Percentiles rank a stretch among this genome's conserved stretches.
These are phyloP conservation scores for Monilinia vaccinii-corymbosi DNA, from an alignment of 2,329 filamentous ascomycete species.

Conservation along the genomic window DNA sequence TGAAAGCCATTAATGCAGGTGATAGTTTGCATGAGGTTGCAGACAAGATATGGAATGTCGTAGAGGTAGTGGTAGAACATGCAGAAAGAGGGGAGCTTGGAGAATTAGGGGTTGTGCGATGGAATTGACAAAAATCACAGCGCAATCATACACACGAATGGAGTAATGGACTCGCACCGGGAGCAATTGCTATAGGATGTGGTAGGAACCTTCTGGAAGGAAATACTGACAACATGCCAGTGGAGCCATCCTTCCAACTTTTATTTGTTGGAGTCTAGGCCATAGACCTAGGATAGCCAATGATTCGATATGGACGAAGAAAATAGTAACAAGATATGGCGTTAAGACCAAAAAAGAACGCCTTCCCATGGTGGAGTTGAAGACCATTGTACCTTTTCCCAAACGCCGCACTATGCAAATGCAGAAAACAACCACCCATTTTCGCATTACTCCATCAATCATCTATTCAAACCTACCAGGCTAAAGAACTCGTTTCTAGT, in stretches of 20 bases:
- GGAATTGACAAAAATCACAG: background rate
- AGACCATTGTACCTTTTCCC: constrained; percentile 22
- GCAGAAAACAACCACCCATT: constrained; percentile 3
- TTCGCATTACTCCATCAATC: constrained; percentile 30
- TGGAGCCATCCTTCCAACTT: background rate
- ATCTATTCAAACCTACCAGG: constrained; percentile 56
- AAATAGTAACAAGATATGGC: constrained; percentile 17
- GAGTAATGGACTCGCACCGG: background rate
- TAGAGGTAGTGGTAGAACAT: constrained; percentile 37
- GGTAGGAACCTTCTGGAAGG: background rate
- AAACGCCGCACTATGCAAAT: constrained; percentile 19
- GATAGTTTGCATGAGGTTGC: constrained; percentile 47
- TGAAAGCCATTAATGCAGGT: constrained; percentile 46
- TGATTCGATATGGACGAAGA: constrained; percentile 7
- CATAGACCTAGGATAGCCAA: background rate
- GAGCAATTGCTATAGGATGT: background rate
- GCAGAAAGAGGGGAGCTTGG: constrained; percentile 32
- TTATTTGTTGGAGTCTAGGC: background rate
- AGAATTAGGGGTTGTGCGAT: constrained; percentile 1
- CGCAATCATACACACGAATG: background rate
- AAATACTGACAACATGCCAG: background rate
- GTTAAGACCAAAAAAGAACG: constrained; percentile 29
- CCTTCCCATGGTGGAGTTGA: constrained; percentile 28
- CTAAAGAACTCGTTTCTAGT: constrained; percentile 93
- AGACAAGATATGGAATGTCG: constrained; percentile 35